phyloP scores from a whole-genome alignment of 176 grass and related monocot genomes.

The Chrysopogon serrulatus region DNA sequence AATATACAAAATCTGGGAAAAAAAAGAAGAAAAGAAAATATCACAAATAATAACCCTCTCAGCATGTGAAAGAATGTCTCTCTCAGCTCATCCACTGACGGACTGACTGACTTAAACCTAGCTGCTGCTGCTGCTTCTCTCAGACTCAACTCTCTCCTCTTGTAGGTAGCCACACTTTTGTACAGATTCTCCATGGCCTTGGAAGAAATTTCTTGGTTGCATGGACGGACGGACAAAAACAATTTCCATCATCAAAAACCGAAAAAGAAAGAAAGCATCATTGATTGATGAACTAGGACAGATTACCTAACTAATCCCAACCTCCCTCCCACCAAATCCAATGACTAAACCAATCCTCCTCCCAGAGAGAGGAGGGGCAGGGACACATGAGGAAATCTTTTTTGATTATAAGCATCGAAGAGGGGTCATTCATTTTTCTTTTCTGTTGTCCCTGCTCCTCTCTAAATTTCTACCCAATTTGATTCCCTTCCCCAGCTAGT shows the following conservation, averaged over 20 bases:
- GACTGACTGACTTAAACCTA: constrained; percentile 17
- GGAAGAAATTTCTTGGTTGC: constrained; percentile 56
- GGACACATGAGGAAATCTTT: constrained; percentile 1
- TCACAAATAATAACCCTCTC: constrained; percentile 16
- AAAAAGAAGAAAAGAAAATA: not conserved
- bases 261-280: constrained; percentile 41
- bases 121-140: not conserved
- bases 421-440: not conserved
- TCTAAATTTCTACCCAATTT: constrained; percentile 24
- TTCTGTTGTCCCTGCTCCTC: constrained; percentile 29
- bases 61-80: no score
- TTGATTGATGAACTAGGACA: constrained; percentile 41
- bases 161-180: constrained; percentile 56
- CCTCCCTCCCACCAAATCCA: constrained; percentile 36
- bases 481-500: not conserved
- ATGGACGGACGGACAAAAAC: constrained; percentile 44
- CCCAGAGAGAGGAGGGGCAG: not conserved
- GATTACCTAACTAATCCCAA: constrained; percentile 47
- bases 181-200: constrained; percentile 62
- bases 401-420: constrained; percentile 12
- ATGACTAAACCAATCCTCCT: constrained; percentile 17
- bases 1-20: constrained; percentile 22
- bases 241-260: constrained; percentile 56
- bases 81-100: not conserved
- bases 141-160: not conserved